phyloP scores from a whole-genome alignment of 2,329 filamentous ascomycete genomes.

The Aspergillus sp. region DNA sequence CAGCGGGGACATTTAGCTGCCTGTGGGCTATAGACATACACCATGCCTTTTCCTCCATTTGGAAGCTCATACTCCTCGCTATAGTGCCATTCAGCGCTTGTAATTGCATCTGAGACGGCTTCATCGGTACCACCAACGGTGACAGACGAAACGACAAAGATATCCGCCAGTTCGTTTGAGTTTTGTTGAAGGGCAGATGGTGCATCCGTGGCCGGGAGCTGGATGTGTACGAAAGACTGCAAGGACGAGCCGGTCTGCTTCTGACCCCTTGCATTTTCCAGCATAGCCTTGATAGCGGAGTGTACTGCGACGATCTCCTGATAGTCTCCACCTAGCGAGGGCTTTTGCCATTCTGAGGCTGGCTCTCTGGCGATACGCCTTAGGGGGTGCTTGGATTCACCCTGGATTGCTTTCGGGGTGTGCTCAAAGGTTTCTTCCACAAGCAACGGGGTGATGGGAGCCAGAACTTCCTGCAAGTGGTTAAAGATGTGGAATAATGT shows the following conservation, averaged over 20 bases:
- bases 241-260: constrained; percentile 79
- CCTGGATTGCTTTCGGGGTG: constrained; percentile 64
- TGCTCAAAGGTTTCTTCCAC: constrained; percentile 88
- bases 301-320: constrained; percentile 52
- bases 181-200: constrained; percentile 31
- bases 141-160: constrained; percentile 71
- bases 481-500: constrained; percentile 64
- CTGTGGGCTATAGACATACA: constrained; percentile 49
- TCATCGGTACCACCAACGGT: constrained; percentile 45
- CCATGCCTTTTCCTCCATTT: constrained; percentile 32
- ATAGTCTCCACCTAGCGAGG: constrained; percentile 49
- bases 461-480: constrained; percentile 74
- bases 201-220: constrained; percentile 21
- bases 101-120: constrained; percentile 26
- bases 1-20: constrained; percentile 78
- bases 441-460: constrained; percentile 76
- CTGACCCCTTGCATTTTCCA: constrained; percentile 69
- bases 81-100: constrained; percentile 44
- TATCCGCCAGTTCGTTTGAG: constrained; percentile 55
- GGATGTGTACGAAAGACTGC: constrained; percentile 65
- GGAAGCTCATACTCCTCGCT: constrained; percentile 41
- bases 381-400: constrained; percentile 48
- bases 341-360: constrained; percentile 39
- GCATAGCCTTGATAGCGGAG: constrained; percentile 68
- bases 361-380: constrained; percentile 37